Base-by-base conservation (phyloP, 2,329 filamentous ascomycete genomes). In the Verticillium klebahnii region DNA sequence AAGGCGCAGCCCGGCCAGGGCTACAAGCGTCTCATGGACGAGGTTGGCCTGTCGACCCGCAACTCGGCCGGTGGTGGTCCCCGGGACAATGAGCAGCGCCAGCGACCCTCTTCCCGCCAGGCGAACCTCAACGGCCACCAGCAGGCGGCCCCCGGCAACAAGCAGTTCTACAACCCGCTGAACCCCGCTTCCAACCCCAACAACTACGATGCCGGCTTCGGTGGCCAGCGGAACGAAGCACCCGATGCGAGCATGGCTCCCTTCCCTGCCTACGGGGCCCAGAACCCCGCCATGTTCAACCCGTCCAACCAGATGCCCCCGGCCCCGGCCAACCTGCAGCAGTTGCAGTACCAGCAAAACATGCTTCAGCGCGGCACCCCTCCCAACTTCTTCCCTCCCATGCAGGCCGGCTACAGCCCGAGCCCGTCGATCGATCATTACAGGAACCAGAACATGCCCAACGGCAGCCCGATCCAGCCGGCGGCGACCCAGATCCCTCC, bases 21-120 rank as follows among this genome's bases (percentile, higher is more conserved):
- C 59, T 99, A 99, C 80, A 99, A 98, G 83, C 90, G 95, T 60
- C 80, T 99, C 63, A 99, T 99, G 95, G 95, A 99, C 70, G 95
- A 99, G 74, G 95, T 99, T 68, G 93, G 94, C 63, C 79, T 99
- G 40, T 96, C 94, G 6, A 89, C 87, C 32, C 79, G 87, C 54
- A 85, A 77, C 63, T 69, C 71, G 55, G 74, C 76, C 39, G 74
- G 77, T 12, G 73, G 77, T 12, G 77, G 77, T 25, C 78, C 80
- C 52, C 79, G 79, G 31, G 80, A 82, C 36, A 75, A 78, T 62
- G 80, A 80, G 61, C 81, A 85, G 60, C 79, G 84, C 45, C 82
- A 82, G 69, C 82, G 85, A 58, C 85, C 85, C 32, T 74, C 78
- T 14, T 87, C 85, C 11, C 77, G 84, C 55, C 85, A 87, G 62